These are phyloP conservation scores for Vitellaria paradoxa DNA, from an alignment of 179 eudicot genomes.

Conservation along the genomic window DNA sequence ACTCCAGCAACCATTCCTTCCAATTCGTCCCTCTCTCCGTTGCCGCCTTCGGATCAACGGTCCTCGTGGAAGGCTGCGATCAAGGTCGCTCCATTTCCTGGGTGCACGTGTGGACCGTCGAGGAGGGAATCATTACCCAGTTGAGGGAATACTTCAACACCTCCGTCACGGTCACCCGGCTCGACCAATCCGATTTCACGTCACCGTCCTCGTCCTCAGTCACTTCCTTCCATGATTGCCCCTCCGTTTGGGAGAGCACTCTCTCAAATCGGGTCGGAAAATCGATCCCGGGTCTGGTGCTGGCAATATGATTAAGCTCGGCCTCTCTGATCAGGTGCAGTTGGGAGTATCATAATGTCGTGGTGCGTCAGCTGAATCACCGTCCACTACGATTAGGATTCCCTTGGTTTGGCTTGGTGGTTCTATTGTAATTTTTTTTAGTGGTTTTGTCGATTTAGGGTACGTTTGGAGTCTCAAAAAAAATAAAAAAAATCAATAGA, in stretches of 20 bases:
- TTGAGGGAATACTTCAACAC: slow-evolving; percentile 87
- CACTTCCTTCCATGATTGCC: slow-evolving; percentile 40
- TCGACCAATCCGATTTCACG: slow-evolving; percentile 26
- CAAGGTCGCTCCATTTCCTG: slow-evolving; percentile 56
- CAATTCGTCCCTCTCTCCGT: slow-evolving; percentile 48
- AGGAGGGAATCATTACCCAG: slow-evolving; percentile 80
- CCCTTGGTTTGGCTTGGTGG: too few species aligned
- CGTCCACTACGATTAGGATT: too few species aligned
- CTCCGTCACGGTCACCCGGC: slow-evolving; percentile 71
- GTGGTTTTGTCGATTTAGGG: too few species aligned
- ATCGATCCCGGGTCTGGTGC: slow-evolving; percentile 84
- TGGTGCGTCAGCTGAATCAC: too few species aligned
- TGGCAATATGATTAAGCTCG: slow-evolving; percentile 55
- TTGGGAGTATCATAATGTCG: too few species aligned
- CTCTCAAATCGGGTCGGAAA: slow-evolving; percentile 58
- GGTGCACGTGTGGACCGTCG: slow-evolving; percentile 93
- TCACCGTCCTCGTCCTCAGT: background rate
- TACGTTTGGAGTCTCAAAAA: too few species aligned
- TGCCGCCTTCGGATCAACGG: slow-evolving; percentile 59
- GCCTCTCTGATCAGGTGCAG: too few species aligned
- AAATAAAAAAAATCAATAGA: too few species aligned
- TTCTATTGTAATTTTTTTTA: too few species aligned
- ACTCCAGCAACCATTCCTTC: slow-evolving; percentile 29
- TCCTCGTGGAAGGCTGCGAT: slow-evolving; percentile 75
- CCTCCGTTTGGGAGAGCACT: slow-evolving; percentile 72